Base-by-base conservation (phyloP, 2,329 filamentous ascomycete species). In the Aspergillus sp. region DNA sequence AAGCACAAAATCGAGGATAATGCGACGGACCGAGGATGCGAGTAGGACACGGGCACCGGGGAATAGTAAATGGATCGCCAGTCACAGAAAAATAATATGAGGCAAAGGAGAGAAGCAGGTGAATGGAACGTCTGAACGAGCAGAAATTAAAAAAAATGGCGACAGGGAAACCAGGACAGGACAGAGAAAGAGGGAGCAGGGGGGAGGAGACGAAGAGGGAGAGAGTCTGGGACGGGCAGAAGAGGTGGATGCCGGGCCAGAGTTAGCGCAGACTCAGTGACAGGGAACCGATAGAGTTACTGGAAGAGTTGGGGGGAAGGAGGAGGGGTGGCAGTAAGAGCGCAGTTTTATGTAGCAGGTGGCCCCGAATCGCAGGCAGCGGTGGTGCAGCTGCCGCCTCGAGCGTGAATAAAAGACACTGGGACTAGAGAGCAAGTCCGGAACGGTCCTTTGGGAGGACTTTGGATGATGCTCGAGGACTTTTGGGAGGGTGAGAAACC, bases 11-110 rank as follows among this genome's bases (percentile, higher is more conserved):
- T 40, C 35, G 40, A 35, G 54, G 39, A 47, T 43, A 55, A 62
- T 64, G 63, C 61, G 59, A 64, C 59, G 58, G 59, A 62, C 62
- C 58, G 60, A 62, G 63, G 55, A 56, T 55, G 55, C 56, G 60
- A 55, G 49, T 31, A 57, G 57, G 53, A 61, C 55, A 62, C 60
- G 54, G 24, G 54, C 58, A 58, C 52, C 56, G 43, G 51, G 54
- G 37, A 35, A 55, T 58, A 57, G 23, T 52, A 35, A 55, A 56
- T 54, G 43, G 43, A 50, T 52, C 49, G 55, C 51, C 56, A 45
- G 56, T 54, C 46, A 45, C 54, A 56, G 40, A 40, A 44, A 48
- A 61, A 44, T 12, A 46, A 52, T 55, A 35, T 55, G 55, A 56
- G 45, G 5, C 33, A 37, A 59, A 58, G 56, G 49, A 57, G 58